phyloP scores from a whole-genome alignment of 2,329 filamentous ascomycete genomes.

The Pyricularia pennisetigena region DNA sequence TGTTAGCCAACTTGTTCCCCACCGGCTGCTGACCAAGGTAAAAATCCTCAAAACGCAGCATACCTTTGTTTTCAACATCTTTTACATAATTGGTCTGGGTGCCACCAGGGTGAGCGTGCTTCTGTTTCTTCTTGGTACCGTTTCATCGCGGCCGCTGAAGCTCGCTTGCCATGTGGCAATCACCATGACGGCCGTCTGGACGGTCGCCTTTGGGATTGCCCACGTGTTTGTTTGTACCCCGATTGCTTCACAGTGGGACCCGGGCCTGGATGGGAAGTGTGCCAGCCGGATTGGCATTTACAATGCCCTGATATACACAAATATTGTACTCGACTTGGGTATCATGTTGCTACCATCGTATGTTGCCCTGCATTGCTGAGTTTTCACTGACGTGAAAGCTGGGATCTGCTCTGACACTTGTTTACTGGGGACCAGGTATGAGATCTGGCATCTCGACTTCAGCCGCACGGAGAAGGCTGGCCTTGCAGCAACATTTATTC shows the following conservation, averaged over 20 bases:
- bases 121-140: neutral
- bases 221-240: neutral
- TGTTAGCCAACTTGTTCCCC: neutral
- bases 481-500: neutral
- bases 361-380: neutral
- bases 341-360: neutral
- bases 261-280: neutral
- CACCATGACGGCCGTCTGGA: neutral
- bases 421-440: neutral
- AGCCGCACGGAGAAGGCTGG: neutral
- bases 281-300: neutral
- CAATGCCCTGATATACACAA: neutral
- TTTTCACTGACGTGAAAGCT: neutral
- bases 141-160: neutral
- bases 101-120: neutral
- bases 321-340: neutral
- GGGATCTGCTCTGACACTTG: neutral
- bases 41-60: neutral
- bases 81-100: neutral
- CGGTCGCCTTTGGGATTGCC: neutral
- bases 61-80: neutral
- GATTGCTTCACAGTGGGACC: neutral
- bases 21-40: neutral
- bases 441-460: neutral
- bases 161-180: neutral